These are phyloP conservation scores for Leccinum longicurvipes DNA, from an alignment of 768 basidiomycete genomes.

Conservation along the genomic window DNA sequence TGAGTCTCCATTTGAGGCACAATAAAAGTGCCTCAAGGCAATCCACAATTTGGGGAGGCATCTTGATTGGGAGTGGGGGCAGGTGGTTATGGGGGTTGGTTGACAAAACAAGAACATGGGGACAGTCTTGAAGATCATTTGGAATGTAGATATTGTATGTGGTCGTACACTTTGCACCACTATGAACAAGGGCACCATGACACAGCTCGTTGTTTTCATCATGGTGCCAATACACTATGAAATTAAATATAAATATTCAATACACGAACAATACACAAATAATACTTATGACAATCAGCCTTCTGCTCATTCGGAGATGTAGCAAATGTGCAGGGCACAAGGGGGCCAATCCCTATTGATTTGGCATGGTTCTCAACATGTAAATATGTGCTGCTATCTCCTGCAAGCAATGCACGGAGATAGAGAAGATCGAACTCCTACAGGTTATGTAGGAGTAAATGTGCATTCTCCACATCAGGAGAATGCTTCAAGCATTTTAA, in stretches of 20 bases:
- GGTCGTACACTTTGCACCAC: neutral
- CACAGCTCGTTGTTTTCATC: neutral
- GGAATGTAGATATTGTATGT: neutral
- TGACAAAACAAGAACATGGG: neutral
- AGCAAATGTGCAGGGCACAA: conserved; percentile 13
- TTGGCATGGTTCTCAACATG: conserved; percentile 2
- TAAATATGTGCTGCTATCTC: neutral
- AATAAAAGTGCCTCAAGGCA: neutral
- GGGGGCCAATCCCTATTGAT: conserved; percentile 19
- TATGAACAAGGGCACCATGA: neutral
- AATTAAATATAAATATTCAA: neutral
- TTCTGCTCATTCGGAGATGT: conserved; percentile 17
- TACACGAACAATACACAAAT: no score
- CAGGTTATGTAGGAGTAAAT: conserved; percentile 22
- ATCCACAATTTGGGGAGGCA: neutral
- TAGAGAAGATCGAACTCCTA: conserved; percentile 15
- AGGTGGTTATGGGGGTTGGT: no score
- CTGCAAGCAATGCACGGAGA: conserved; percentile 17
- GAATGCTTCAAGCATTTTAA: neutral
- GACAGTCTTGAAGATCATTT: neutral
- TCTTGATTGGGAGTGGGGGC: conserved; percentile 1
- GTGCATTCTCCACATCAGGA: neutral
- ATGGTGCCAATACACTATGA: neutral
- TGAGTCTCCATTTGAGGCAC: neutral
- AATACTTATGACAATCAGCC: conserved; percentile 12